phyloP scores from a whole-genome alignment of 2,329 filamentous ascomycete species.

The Curvularia sp. region DNA sequence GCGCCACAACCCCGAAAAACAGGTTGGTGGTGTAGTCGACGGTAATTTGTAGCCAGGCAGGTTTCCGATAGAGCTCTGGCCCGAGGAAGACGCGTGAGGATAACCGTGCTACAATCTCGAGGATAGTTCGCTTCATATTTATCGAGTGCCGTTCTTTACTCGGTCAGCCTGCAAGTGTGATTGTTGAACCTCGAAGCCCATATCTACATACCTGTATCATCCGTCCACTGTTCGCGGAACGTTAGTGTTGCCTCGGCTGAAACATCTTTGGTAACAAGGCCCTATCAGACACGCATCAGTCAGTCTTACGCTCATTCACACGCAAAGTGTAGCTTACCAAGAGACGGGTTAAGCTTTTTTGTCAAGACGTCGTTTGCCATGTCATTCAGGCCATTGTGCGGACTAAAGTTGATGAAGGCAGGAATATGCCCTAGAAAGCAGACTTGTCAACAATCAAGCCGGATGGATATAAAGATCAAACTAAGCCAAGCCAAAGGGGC shows the following conservation, averaged over 20 bases:
- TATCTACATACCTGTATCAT: neutral
- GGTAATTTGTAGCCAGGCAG: slow-evolving; percentile 49
- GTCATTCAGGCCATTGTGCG: slow-evolving; percentile 3
- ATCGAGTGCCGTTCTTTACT: slow-evolving; percentile 1
- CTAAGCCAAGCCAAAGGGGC: too few species aligned
- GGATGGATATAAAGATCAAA: too few species aligned
- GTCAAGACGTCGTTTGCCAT: slow-evolving; percentile 2
- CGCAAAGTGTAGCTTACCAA: neutral
- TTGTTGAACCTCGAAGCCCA: neutral
- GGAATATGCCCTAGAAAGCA: too few species aligned
- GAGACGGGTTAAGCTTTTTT: slow-evolving; percentile 2
- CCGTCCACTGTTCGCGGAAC: slow-evolving; percentile 2
- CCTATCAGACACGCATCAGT: neutral
- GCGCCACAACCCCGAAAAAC: slow-evolving; percentile 7
- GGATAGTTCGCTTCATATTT: neutral
- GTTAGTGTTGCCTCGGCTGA: neutral
- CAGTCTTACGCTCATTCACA: neutral
- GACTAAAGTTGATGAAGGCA: slow-evolving; percentile 3
- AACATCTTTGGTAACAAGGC: slow-evolving; percentile 6
- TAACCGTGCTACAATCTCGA: slow-evolving; percentile 1
- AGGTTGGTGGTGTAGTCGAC: slow-evolving; percentile 41
- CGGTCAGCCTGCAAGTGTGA: neutral
- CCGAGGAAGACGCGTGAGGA: slow-evolving; percentile 43
- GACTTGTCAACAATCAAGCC: too few species aligned
- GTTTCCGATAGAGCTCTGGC: slow-evolving; percentile 45